Evolutionary conservation across 2,329 filamentous ascomycete genomes (phyloP), one percentile per base, ranked within the genome.

Genomic region (Xylariaceae sp.): DNA sequence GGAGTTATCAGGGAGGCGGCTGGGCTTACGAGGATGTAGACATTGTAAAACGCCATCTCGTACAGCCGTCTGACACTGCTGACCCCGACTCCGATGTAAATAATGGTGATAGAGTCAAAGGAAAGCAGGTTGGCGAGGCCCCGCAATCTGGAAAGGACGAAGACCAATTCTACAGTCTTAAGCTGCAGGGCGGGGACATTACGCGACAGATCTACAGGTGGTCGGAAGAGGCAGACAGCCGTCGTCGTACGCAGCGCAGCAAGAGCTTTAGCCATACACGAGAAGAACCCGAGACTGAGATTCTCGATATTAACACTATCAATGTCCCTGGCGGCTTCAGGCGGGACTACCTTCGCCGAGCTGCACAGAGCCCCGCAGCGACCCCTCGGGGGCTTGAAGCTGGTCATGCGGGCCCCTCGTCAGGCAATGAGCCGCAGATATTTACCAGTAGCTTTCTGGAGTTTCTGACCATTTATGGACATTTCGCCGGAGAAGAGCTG

Each of bases 121-220:
- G 82, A 23, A 85, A 85, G 69, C 81, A 82, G 18, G 67, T 68
- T n/a, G 66, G 68, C 48, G 72, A 72, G 6, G 63, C 71, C 44
- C 64, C 68, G 0, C 75, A 75, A n/a, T 69, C 65, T 70, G 75
- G 68, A 67, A 63, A 76, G 13, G 82, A 85, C 62, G 85, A 88
- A 4, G 89, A 94, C 60, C 90, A 96, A 70, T 99, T 99, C 73
- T 97, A 92, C 35, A 97, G 94, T 75, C 75, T 99, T 72, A 87
- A 88, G 71, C 78, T 99, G 51, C 95, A 97, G 72, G 94, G 94
- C 61, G 94, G 94, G 64, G 94, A 99, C 72, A 88, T 97, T 59
- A 97, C 93, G 23, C 82, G 94, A 62, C 90, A 93, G 57, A 96
- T 99, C 68, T 99, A 99, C 78, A 88, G 90, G 67, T 99, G 95